Evolutionary conservation across 495 filamentous ascomycete species (phyloP), one percentile per base, ranked within the genome.

Genomic region (Margaritispora aquatica): DNA sequence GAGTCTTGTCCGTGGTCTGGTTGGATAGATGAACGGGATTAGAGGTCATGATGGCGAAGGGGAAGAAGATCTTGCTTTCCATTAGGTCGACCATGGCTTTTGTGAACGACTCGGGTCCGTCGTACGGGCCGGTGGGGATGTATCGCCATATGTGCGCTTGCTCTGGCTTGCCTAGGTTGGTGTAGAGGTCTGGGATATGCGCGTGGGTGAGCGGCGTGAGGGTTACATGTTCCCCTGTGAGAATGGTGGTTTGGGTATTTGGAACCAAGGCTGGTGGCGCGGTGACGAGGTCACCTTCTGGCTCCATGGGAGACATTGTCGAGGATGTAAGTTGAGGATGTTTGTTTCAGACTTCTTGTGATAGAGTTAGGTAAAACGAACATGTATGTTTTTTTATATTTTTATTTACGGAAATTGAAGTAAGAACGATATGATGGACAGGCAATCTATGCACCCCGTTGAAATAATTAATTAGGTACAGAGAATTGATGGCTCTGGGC

Each of bases 91-190:
- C 47, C 20, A 78, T 60, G 31, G 34, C 60, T 5, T 62, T 55
- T 21, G 67, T 63, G 62, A 81, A 76, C 1, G 62, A 55, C 0
- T 60, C 59, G 15, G 71, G 26, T 3, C 75, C 64, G 4, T 58
- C 5, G 58, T 69, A 78, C 0, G 78, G 78, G 0, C 73, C 79
- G 26, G 67, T 64, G 7, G 62, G 58, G 65, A 83, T 67, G 63
- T 80, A 82, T 36, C 73, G 72, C 73, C 77, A 83, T 2, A 81
- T 68, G 21, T 71, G 58, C 1, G 63, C 62, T 44, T 72, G 68
- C 17, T 69, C 62, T 2, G 59, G 60, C 10, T 73, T 75, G 23
- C 73, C 70, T 47, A 77, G 55, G 11, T 71, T 63, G 31, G 64
- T 62, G 55, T 69, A 80, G 17, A 82, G 69, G 1, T 69, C 68